Evolutionary conservation across 2,329 filamentous ascomycete genomes (phyloP).

Genomic region (Erysiphe neolycopersici): DNA sequence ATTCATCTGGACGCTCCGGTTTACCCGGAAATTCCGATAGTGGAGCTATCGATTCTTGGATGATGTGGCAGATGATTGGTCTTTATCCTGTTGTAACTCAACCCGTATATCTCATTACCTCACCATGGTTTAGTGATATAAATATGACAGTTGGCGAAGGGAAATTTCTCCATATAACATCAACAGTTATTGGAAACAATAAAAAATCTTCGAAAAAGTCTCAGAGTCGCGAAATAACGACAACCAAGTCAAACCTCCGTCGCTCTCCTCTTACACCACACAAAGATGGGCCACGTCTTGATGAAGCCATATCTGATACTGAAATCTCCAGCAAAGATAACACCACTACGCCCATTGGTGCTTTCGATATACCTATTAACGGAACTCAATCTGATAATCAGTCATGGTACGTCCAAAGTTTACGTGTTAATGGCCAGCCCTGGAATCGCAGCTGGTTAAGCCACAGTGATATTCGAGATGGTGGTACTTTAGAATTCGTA

Average conservation of each 20-base stretch:
- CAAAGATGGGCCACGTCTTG: background rate
- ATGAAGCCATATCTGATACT: background rate
- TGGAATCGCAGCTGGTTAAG: slow-evolving; percentile 22
- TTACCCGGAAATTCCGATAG: slow-evolving; percentile 40
- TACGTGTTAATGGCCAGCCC: slow-evolving; percentile 32
- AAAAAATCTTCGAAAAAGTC: background rate
- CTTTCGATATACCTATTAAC: slow-evolving; percentile 12
- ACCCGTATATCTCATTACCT: slow-evolving; percentile 36
- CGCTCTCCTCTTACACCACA: background rate
- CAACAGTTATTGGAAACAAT: slow-evolving; percentile 10
- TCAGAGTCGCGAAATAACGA: background rate
- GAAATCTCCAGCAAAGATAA: background rate
- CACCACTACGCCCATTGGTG: slow-evolving; percentile 13
- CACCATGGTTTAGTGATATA: slow-evolving; percentile 33
- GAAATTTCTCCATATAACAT: slow-evolving; percentile 25
- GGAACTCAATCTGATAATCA: background rate
- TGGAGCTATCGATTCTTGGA: slow-evolving; percentile 45
- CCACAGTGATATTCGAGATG: slow-evolving; percentile 33
- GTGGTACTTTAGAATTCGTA: slow-evolving; percentile 35
- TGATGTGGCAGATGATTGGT: slow-evolving; percentile 41
- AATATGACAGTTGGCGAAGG: slow-evolving; percentile 18
- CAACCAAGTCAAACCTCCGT: background rate
- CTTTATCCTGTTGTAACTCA: slow-evolving; percentile 42
- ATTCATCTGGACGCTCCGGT: slow-evolving; percentile 24
- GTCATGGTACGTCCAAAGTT: slow-evolving; percentile 31